Evolutionary conservation across 2,329 filamentous ascomycete genomes (phyloP).

Genomic region (Colletotrichum echinochloae): DNA sequence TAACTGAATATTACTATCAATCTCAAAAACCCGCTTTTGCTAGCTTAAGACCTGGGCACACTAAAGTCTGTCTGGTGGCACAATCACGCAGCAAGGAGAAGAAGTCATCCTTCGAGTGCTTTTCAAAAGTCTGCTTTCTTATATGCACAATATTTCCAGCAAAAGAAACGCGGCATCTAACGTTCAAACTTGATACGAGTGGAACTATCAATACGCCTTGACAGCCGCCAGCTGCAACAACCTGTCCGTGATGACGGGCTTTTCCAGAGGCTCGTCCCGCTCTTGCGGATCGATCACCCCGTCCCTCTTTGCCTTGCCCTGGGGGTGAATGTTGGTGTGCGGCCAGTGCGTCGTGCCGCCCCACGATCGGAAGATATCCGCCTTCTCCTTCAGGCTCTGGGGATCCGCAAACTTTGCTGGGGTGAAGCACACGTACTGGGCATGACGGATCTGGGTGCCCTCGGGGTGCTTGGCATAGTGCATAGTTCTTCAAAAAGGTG

Average conservation of each 20-base stretch:
- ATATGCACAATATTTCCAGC: not conserved
- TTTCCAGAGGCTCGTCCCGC: conserved; percentile 46
- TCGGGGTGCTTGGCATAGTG: conserved; percentile 48
- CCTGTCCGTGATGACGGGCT: conserved; percentile 45
- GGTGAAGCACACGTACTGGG: conserved; percentile 53
- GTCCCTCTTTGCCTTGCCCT: conserved; percentile 31
- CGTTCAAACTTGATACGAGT: not conserved
- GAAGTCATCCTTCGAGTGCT: not conserved
- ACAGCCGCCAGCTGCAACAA: conserved; percentile 47
- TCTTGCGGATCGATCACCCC: conserved; percentile 48
- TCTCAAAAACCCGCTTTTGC: not conserved
- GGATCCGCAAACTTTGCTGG: conserved; percentile 49
- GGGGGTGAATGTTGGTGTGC: conserved; percentile 52
- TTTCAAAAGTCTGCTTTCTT: too few relatives aligned
- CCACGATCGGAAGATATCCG: conserved; percentile 43
- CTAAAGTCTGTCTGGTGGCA: not conserved
- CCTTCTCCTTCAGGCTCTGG: conserved; percentile 43
- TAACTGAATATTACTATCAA: not conserved
- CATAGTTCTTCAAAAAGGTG: conserved; percentile 9
- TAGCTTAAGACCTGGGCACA: not conserved
- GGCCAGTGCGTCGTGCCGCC: conserved; percentile 49
- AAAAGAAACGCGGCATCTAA: too few relatives aligned
- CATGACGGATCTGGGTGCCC: conserved; percentile 50
- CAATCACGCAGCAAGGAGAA: not conserved
- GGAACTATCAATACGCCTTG: conserved; percentile 29